Conservation (phyloP, 2,329 filamentous ascomycete genomes). For the Phialophora chinensis region DNA sequence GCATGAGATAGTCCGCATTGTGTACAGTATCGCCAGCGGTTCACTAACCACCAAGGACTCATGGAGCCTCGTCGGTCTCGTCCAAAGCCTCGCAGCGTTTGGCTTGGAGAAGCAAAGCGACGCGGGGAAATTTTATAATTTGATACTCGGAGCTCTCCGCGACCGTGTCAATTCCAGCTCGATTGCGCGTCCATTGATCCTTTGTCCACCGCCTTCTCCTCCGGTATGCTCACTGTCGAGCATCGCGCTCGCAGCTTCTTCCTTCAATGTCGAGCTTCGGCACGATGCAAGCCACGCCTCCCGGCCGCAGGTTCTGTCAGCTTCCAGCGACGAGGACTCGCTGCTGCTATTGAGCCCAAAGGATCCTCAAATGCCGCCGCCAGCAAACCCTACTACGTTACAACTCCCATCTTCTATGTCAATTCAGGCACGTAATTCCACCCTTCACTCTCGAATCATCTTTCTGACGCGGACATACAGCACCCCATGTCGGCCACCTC, state of each 20-base stretch:
- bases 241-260: constrained; percentile 34
- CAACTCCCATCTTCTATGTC: constrained; percentile 98
- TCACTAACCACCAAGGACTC: no score
- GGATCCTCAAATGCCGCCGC: background rate
- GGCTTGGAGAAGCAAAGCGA: constrained; percentile 1
- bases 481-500: constrained; percentile 91
- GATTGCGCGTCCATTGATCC: background rate
- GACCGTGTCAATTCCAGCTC: background rate
- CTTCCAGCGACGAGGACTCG: constrained; percentile 23
- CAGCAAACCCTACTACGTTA: constrained; percentile 88
- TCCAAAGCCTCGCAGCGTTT: constrained; percentile 4
- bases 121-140: constrained; percentile 16
- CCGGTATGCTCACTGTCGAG: constrained; percentile 29
- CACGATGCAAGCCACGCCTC: background rate
- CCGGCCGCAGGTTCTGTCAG: background rate
- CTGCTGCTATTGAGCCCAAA: constrained; percentile 19
- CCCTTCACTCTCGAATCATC: background rate
- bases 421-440: constrained; percentile 72
- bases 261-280: constrained; percentile 33
- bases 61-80: background rate
- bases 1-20: no score
- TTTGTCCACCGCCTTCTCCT: background rate
- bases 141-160: background rate
- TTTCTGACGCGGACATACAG: constrained; percentile 53
- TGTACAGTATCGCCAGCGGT: no score